Evolutionary conservation across 305 asterid species (phyloP), one percentile per base, ranked within the genome.

Genomic region (Fraxinus latifolia): DNA sequence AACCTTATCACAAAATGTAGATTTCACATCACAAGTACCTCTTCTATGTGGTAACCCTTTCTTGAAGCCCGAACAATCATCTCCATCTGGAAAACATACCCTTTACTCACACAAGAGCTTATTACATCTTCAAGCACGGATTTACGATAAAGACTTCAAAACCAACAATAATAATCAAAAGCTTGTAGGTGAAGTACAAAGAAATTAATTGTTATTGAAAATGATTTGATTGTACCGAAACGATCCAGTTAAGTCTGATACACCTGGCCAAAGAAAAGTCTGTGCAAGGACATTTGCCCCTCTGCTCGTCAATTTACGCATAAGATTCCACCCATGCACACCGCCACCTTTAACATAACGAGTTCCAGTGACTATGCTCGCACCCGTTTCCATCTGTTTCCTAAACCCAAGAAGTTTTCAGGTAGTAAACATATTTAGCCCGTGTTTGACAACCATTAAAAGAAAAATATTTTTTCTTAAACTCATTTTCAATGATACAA

Each of bases 11-110:
- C 29, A 60, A 74, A 81, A 15, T 3, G 32, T 15, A 34, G 80
- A 77, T 73, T 62, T 77, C 68, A 7, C 4, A 74, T 33, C 29
- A 32, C 58, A 36, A 74, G 23, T 90, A 94, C 99, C 98, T 96
- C 99, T 88, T 95, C 97, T 82, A 96, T 92, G 80, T 62, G 90
- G 87, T 91, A 92, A 81, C 94, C 92, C 89, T 94, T 93, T 87
- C 98, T 89, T 77, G 98, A 90, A 79, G 99, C 99, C 80, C 98
- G 86, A 73, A 96, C 98, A 65, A 94, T 96, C 95, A 94, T 96
- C 90, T 96, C 99, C 99, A 96, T 96, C 89, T 96, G 98, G 89
- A 96, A 96, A 86, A 96, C 98, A 80, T 96, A 96, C 37, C 98
- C 98, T 84, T 94, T 96, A 86, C 98, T 93, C 53, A 96, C 99